Evolutionary conservation across 2,329 filamentous ascomycete genomes (phyloP).

Genomic region (Aureobasidium sp.): DNA sequence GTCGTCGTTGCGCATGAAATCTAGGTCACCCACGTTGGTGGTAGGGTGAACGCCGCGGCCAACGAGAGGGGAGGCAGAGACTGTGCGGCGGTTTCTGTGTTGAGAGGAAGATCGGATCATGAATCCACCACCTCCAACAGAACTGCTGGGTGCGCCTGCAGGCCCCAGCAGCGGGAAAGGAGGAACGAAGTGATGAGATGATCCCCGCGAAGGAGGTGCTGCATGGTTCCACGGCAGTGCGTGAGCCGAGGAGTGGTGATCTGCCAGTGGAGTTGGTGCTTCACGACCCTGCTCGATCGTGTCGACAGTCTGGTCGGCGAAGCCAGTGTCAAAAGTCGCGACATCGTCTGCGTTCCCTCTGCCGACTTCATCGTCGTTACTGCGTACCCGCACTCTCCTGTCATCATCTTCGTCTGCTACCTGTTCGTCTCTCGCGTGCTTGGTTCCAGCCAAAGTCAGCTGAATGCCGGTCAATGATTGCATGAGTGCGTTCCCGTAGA

Average conservation of each 20-base stretch:
- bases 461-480: constrained; percentile 34
- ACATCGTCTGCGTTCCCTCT: not conserved
- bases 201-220: constrained; percentile 49
- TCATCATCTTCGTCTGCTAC: constrained; percentile 23
- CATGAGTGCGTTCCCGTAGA: constrained; percentile 51
- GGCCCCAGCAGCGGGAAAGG: not conserved
- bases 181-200: constrained; percentile 29
- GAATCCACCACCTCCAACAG: not conserved
- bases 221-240: constrained; percentile 61
- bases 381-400: constrained; percentile 26
- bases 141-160: constrained; percentile 9
- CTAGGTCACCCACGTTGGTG: not conserved
- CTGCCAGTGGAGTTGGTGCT: constrained; percentile 57
- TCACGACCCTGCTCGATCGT: constrained; percentile 64
- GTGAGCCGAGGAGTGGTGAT: constrained; percentile 47
- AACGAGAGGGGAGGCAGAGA: constrained; percentile 55
- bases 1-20: constrained; percentile 14
- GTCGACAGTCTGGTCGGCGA: not conserved
- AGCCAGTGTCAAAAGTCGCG: constrained; percentile 14
- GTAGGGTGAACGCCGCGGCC: constrained; percentile 35
- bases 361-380: constrained; percentile 24
- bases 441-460: constrained; percentile 19
- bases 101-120: constrained; percentile 24
- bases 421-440: constrained; percentile 23
- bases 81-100: constrained; percentile 46